These are phyloP conservation scores for Ophiocordyceps australis DNA, from an alignment of 2,329 filamentous ascomycete genomes.

Conservation along the genomic window DNA sequence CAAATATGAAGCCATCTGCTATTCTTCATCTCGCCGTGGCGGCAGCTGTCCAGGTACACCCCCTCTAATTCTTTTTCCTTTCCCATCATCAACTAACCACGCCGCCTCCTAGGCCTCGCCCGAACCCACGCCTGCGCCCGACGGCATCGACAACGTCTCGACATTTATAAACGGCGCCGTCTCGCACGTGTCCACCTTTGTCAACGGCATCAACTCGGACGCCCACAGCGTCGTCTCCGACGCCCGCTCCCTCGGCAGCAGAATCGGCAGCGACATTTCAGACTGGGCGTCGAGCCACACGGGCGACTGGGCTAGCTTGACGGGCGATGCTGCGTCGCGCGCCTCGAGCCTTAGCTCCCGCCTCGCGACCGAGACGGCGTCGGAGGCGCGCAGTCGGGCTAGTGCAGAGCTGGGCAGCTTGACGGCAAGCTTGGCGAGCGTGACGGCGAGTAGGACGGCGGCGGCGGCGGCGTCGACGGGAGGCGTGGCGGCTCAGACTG, in stretches of 20 bases:
- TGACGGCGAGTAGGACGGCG: conserved; percentile 4
- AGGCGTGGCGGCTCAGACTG: conserved; percentile 21
- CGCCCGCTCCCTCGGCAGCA: conserved; percentile 3
- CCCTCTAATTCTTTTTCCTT: neutral
- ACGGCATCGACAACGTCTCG: conserved; percentile 2
- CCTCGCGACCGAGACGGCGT: conserved; percentile 6
- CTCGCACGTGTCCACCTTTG: neutral
- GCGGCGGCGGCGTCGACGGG: conserved; percentile 7
- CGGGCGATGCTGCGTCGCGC: conserved; percentile 7
- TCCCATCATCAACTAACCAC: neutral
- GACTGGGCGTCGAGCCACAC: conserved; percentile 1
- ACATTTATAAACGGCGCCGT: neutral
- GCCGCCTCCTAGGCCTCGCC: conserved; percentile 1
- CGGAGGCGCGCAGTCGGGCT: conserved; percentile 7
- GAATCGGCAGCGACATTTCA: conserved; percentile 2
- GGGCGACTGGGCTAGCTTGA: conserved; percentile 2
- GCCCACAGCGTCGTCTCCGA: conserved; percentile 2
- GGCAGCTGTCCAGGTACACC: conserved; percentile 12
- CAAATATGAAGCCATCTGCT: too few species aligned
- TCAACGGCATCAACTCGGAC: conserved; percentile 1
- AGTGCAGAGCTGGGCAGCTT: conserved; percentile 8
- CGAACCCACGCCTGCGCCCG: conserved; percentile 2
- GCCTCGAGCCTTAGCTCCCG: conserved; percentile 7
- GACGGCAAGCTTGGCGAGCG: too few species aligned
- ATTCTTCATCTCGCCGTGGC: conserved; percentile 12